These are phyloP conservation scores for Ophiorrhiza pumila DNA, from an alignment of 257 asterid species.

Conservation along the genomic window DNA sequence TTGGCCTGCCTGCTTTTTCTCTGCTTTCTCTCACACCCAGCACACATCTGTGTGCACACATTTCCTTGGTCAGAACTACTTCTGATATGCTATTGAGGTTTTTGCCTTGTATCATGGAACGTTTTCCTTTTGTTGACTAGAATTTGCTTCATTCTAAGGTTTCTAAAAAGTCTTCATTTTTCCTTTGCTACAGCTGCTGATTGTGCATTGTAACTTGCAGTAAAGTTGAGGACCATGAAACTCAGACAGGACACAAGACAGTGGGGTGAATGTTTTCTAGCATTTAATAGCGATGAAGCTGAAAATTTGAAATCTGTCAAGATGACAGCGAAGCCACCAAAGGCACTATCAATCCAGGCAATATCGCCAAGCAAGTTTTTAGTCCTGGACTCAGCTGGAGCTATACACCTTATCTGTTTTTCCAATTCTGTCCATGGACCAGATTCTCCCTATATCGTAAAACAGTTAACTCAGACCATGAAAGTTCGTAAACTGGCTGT, in stretches of 20 bases:
- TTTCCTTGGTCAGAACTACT: background rate
- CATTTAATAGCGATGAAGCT: conserved; percentile 45
- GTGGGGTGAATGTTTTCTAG: conserved; percentile 47
- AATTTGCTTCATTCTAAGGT: conserved; percentile 7
- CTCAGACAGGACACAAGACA: conserved; percentile 65
- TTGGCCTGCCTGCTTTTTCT: background rate
- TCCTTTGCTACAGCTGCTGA: conserved; percentile 53
- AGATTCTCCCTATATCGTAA: conserved; percentile 38
- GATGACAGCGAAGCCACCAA: conserved; percentile 41
- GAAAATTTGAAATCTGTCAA: conserved; percentile 29
- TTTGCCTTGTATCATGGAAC: background rate
- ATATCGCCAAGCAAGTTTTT: conserved; percentile 51
- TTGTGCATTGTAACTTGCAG: conserved; percentile 73
- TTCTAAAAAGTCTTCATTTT: conserved; percentile 36
- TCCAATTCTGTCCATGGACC: conserved; percentile 45
- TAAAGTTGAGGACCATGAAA: conserved; percentile 59
- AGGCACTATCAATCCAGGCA: conserved; percentile 61
- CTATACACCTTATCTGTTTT: conserved; percentile 52
- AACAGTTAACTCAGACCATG: conserved; percentile 48
- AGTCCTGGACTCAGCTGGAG: conserved; percentile 72
- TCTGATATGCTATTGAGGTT: background rate
- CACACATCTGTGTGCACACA: background rate
- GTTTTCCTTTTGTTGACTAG: background rate
- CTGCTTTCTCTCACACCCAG: background rate
- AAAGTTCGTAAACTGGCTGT: conserved; percentile 59